Conservation (phyloP, 2,329 filamentous ascomycete genomes). For the Lanzia echinophila region DNA sequence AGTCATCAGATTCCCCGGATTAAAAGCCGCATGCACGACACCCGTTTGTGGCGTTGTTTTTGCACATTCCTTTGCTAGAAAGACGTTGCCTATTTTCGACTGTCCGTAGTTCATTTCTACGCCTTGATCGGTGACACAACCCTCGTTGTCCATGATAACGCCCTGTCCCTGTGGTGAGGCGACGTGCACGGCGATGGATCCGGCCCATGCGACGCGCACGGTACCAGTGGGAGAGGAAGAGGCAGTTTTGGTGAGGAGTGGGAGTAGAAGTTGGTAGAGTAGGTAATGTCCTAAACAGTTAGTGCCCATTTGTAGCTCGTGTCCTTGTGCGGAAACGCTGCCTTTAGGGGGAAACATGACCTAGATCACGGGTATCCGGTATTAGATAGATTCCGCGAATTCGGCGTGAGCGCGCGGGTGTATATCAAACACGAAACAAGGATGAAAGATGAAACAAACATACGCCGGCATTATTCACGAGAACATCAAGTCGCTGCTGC, state of each 20-base stretch:
- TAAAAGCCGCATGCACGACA: slow-evolving; percentile 13
- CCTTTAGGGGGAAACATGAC: too few species aligned
- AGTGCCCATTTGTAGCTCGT: too few species aligned
- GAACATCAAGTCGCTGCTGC: slow-evolving; percentile 1
- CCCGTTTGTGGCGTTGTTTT: slow-evolving; percentile 6
- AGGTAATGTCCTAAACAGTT: slow-evolving; percentile 13
- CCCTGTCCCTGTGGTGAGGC: slow-evolving; percentile 12
- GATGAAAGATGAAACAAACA: not conserved
- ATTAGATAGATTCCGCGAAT: too few species aligned
- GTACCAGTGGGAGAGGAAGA: slow-evolving; percentile 1
- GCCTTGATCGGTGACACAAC: not conserved
- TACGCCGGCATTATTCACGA: slow-evolving; percentile 1
- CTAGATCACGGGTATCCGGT: too few species aligned
- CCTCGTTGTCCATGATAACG: slow-evolving; percentile 4
- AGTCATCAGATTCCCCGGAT: slow-evolving; percentile 16
- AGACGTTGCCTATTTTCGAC: slow-evolving; percentile 18
- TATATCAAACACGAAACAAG: too few species aligned
- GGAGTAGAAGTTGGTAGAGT: slow-evolving; percentile 31
- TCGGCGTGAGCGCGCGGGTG: too few species aligned
- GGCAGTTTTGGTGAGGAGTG: slow-evolving; percentile 12
- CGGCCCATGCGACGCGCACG: slow-evolving; percentile 19
- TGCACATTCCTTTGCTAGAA: slow-evolving; percentile 15
- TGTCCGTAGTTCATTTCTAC: slow-evolving; percentile 13
- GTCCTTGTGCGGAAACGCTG: too few species aligned
- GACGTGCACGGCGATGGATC: slow-evolving; percentile 15